Evolutionary conservation across 768 basidiomycete genomes (phyloP), one percentile per base, ranked within the genome.

Genomic region (Rhizopogon vesiculosus): DNA sequence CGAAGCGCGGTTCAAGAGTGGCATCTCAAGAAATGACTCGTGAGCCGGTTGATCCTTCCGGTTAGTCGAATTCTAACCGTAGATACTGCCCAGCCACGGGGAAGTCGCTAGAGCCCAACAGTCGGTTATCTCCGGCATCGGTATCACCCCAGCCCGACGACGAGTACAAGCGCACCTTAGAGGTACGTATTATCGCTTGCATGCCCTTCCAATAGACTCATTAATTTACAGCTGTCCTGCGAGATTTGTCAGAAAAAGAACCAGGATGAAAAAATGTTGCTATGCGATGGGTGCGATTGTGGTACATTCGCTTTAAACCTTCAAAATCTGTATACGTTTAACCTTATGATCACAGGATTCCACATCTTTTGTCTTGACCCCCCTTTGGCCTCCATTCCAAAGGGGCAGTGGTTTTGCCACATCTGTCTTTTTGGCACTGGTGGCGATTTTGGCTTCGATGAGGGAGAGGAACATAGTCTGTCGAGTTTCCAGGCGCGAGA

Each of bases 311-410:
- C 60, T 59, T 55, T 39, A 56, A 9, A 48, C 45, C 19, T 58
- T 62, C 40, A 53, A 44, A 52, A 56, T 41, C 42, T 19, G 15
- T 43, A 42, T 40, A 42, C 53, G 40, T 29, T 50, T 59, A 58
- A 58, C 59, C 63, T 56, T 59, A 55, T 59, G 54, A 55, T 57
- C 40, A 55, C 56, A 95, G 93, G 96, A 4, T 99, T 93, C 74
- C 97, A 99, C 72, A 97, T 91, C 76, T 93, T 90, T 69, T 99
- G 97, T 68, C 86, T 99, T 56, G 89, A 93, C 65, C 97, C 97
- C 12, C 95, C 95, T 18, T 74, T 98, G 52, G 73, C 79, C 8
- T 74, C 78, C 2, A 90, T 99, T 54, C 97, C 97, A 2, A 90
- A 88, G 65, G 93, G 94, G 41, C 87, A 96, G 60, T 99, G 96